Conservation (phyloP, 73 alveolate species). For the Effrenium voratum region DNA sequence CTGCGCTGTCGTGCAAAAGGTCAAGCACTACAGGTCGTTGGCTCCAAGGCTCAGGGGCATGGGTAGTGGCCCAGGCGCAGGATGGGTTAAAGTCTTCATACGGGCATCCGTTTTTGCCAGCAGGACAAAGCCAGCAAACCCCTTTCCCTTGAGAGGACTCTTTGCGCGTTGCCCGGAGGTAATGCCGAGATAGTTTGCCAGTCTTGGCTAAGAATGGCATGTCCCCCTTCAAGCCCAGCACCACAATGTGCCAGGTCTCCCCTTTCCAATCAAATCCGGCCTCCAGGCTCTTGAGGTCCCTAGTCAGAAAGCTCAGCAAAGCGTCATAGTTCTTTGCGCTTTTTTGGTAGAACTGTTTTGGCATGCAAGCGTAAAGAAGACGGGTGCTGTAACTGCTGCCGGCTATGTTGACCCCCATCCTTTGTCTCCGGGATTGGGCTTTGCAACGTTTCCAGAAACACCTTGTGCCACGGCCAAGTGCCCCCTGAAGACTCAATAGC, state of each 20-base stretch:
- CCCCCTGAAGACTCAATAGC: not conserved
- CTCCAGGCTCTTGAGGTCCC: not conserved
- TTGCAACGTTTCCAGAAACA: not conserved
- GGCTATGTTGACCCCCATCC: slow-evolving; percentile 23
- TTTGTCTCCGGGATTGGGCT: not conserved
- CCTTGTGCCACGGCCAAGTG: not conserved
- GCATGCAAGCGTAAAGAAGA: not conserved
- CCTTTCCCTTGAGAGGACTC: not conserved
- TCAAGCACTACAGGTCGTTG: not conserved
- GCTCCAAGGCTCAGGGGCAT: not conserved
- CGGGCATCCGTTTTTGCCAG: not conserved
- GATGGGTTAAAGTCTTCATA: not conserved
- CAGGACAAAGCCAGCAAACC: slow-evolving; percentile 12
- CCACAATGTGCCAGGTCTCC: not conserved
- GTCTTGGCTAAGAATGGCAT: slow-evolving; percentile 8
- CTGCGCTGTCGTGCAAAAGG: not conserved
- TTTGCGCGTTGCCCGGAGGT: not conserved
- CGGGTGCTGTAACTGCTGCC: not conserved
- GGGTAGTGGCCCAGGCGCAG: not conserved
- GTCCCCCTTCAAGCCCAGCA: slow-evolving; percentile 10
- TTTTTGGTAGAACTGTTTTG: not conserved
- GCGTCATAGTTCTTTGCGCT: slow-evolving; percentile 2
- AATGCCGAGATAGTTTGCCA: not conserved
- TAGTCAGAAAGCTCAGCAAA: not conserved
- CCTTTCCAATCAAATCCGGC: not conserved